Base-by-base conservation (phyloP, 2,329 filamentous ascomycete genomes). In the Beauveria brongniartii region DNA sequence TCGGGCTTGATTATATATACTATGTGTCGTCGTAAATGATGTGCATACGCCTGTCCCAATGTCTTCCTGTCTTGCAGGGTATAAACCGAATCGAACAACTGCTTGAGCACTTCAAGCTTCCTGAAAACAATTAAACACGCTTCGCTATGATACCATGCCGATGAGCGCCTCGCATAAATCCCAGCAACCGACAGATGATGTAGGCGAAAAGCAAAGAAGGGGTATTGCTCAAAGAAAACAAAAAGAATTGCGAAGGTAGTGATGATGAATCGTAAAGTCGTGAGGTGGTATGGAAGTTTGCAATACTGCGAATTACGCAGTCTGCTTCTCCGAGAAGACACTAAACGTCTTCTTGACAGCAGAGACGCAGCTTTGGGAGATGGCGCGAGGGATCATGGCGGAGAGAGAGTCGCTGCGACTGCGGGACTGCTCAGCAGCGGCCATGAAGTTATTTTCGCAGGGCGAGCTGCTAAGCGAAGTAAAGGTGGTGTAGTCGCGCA, bases 291-390 rank as follows among this genome's bases (percentile, higher is more conserved):
- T 28, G 28, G 4, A 7, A 18, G 18, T 14, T 18, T 46, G 48
- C 18, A 48, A 44, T 4, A 10, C 26, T n/a, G 50, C 20, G 18
- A 26, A 3, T 61, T 22, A 53, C 1, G n/a, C 41, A 41, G 24
- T 16, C 40, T 57, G 26, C 40, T 61, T 57, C 47, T 53, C 60
- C 22, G 37, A 44, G 24, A 61, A 58, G 47, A 53, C 60, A 14
- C 54, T 47, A 43, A 58, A 54, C 20, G 60, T 61, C 53, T 61
- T 61, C 54, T 46, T 61, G 54, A 61, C 53, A 24, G 59, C 59
- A 22, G 53, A 61, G n/a, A 61, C 59, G 16, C 46, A 61, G 59
- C 43, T 20, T 12, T 60, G 40, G 14, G 59, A 61, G 44, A 61
- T 61, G 60, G 40, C 53, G 22, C 60, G 60, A 16, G 60, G 60